These are phyloP conservation scores for Annulohypoxylon bovei DNA, from an alignment of 495 filamentous ascomycete genomes.

Conservation along the genomic window DNA sequence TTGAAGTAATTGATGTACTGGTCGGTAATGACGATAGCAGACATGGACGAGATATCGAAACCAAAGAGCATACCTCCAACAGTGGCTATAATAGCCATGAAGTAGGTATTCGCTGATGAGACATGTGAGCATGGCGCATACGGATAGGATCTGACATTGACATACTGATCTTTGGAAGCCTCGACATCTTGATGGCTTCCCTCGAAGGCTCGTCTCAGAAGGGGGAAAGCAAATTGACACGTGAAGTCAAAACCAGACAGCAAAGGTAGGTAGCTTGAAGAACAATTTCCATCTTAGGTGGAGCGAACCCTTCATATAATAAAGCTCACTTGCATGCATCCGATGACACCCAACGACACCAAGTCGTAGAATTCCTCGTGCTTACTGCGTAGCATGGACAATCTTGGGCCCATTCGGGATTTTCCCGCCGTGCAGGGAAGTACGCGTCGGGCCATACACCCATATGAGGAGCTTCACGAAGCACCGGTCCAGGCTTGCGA, in stretches of 20 bases:
- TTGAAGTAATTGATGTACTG: conserved; percentile 76
- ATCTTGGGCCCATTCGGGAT: conserved; percentile 36
- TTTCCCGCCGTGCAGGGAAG: conserved; percentile 29
- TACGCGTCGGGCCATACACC: conserved; percentile 27
- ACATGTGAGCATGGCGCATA: conserved; percentile 35
- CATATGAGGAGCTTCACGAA: conserved; percentile 30
- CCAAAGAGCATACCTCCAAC: conserved; percentile 71
- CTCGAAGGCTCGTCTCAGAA: conserved; percentile 10
- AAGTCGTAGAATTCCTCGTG: conserved; percentile 7
- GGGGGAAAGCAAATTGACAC: conserved; percentile 13
- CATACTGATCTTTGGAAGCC: conserved; percentile 47
- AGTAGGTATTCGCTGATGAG: conserved; percentile 63
- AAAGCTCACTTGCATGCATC: conserved; percentile 35
- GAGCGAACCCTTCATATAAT: conserved; percentile 43
- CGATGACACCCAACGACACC: conserved; percentile 29
- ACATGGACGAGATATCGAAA: conserved; percentile 77
- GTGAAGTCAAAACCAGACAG: conserved; percentile 17
- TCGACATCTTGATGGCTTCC: conserved; percentile 43
- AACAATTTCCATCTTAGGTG: conserved; percentile 7
- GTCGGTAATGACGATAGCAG: conserved; percentile 73
- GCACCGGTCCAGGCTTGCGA: conserved; percentile 9
- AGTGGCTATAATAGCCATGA: conserved; percentile 70
- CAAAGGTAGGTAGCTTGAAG: conserved; percentile 10
- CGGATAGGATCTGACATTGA: not conserved
- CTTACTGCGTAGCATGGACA: conserved; percentile 30